These are phyloP conservation scores for Lecanicillium sp. DNA, from an alignment of 2,329 filamentous ascomycete species.

Conservation along the genomic window DNA sequence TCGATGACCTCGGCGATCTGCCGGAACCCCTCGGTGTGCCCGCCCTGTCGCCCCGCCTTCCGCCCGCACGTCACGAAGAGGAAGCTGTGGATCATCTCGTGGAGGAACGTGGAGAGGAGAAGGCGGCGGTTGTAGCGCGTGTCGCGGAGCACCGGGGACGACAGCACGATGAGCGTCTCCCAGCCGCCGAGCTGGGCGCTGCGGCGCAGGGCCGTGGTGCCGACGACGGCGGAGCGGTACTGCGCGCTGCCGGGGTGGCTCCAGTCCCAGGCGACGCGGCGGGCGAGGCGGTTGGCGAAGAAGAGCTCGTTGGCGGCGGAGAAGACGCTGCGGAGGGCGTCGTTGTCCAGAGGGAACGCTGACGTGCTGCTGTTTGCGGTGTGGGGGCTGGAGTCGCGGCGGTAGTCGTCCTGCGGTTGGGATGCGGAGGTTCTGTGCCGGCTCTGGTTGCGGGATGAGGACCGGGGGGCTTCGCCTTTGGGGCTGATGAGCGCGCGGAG, in stretches of 20 bases:
- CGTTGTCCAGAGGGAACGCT: slow-evolving; percentile 50
- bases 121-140: slow-evolving; percentile 52
- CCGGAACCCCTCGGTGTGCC: slow-evolving; percentile 55
- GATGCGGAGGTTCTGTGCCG: neutral
- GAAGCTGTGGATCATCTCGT: slow-evolving; percentile 63
- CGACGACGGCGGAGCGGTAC: slow-evolving; percentile 52
- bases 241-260: slow-evolving; percentile 42
- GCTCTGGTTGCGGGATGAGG: neutral
- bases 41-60: slow-evolving; percentile 47
- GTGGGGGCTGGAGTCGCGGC: neutral
- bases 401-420: neutral
- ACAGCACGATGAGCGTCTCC: slow-evolving; percentile 58
- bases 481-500: slow-evolving; percentile 51
- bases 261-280: slow-evolving; percentile 59
- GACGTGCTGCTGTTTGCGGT: slow-evolving; percentile 33
- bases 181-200: slow-evolving; percentile 47
- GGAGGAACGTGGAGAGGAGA: slow-evolving; percentile 58
- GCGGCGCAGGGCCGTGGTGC: slow-evolving; percentile 54
- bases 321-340: slow-evolving; percentile 52
- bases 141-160: slow-evolving; percentile 51
- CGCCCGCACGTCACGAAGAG: slow-evolving; percentile 58
- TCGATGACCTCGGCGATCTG: slow-evolving; percentile 56
- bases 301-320: slow-evolving; percentile 57
- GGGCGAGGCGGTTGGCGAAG: slow-evolving; percentile 49
- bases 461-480: neutral